Evolutionary conservation across 768 basidiomycete species (phyloP).

Genomic region (Scleroderma bovista): DNA sequence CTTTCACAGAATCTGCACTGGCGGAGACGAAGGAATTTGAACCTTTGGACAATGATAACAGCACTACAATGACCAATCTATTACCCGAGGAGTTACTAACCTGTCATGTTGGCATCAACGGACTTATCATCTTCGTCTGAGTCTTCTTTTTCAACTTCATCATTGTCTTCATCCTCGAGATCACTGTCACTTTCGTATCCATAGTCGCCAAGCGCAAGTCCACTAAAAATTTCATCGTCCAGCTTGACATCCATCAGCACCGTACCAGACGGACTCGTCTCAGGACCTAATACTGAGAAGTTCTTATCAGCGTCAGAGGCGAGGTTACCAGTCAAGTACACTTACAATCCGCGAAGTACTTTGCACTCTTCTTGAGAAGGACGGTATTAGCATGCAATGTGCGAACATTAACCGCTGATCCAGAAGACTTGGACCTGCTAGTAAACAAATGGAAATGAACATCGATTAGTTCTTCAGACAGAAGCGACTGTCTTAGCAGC

Average conservation of each 20-base stretch:
- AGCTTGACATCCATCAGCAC: slow-evolving; percentile 12
- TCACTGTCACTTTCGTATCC: slow-evolving; percentile 32
- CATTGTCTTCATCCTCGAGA: slow-evolving; percentile 24
- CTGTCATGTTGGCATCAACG: neutral
- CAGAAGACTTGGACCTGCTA: slow-evolving; percentile 8
- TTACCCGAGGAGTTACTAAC: neutral
- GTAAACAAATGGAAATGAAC: slow-evolving; percentile 29
- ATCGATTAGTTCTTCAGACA: slow-evolving; percentile 24
- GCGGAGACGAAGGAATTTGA: neutral
- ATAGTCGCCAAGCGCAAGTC: slow-evolving; percentile 16
- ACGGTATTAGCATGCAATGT: slow-evolving; percentile 23
- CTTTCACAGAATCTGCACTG: neutral
- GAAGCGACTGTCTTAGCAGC: slow-evolving; percentile 19
- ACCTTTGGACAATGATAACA: neutral
- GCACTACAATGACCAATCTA: neutral
- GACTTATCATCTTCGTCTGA: neutral
- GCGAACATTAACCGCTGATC: slow-evolving; percentile 14
- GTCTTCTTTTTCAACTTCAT: neutral
- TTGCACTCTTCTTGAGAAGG: slow-evolving; percentile 21
- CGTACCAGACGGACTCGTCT: slow-evolving; percentile 6
- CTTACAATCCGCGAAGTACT: slow-evolving; percentile 26
- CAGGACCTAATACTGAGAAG: slow-evolving; percentile 12
- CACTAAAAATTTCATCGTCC: slow-evolving; percentile 6
- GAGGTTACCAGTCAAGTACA: neutral
- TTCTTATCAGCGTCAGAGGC: neutral